Percentiles rank a stretch among this genome's conserved stretches.
These are phyloP conservation scores for Aspergillus tamarii DNA, from an alignment of 2,329 filamentous ascomycete genomes.

Conservation along the genomic window DNA sequence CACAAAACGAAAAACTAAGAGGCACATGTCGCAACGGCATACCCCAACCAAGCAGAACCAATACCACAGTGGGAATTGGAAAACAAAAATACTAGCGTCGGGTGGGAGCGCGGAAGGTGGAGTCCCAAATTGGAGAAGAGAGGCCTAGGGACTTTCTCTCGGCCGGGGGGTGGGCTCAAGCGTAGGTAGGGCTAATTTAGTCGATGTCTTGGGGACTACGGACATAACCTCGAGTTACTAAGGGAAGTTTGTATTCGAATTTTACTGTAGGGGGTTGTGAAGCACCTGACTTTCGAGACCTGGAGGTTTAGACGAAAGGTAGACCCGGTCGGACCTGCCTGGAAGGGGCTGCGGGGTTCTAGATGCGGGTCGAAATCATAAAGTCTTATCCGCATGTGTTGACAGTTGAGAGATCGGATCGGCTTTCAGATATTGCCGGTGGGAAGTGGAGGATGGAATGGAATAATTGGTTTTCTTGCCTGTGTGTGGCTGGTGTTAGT, in stretches of 20 bases:
- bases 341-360: not conserved
- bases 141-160: not conserved
- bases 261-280: not conserved
- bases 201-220: not conserved
- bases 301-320: not conserved
- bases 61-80: not conserved
- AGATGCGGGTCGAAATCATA: not conserved
- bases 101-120: constrained; percentile 13
- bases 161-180: not conserved
- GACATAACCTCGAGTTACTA: not conserved
- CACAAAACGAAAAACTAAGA: not conserved
- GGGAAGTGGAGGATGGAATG: not conserved
- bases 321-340: not conserved
- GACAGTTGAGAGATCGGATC: not conserved
- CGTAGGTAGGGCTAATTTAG: constrained; percentile 2
- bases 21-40: not conserved
- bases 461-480: not conserved
- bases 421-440: not conserved
- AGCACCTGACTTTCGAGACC: not conserved
- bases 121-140: not conserved
- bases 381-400: not conserved
- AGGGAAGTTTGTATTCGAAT: not conserved
- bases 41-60: not conserved
- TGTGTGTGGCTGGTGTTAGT: not conserved
- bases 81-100: constrained; percentile 13